Evolutionary conservation across 1,284 basidiomycete genomes (phyloP), one percentile per base, ranked within the genome.

Genomic region (Gomphus sp.): DNA sequence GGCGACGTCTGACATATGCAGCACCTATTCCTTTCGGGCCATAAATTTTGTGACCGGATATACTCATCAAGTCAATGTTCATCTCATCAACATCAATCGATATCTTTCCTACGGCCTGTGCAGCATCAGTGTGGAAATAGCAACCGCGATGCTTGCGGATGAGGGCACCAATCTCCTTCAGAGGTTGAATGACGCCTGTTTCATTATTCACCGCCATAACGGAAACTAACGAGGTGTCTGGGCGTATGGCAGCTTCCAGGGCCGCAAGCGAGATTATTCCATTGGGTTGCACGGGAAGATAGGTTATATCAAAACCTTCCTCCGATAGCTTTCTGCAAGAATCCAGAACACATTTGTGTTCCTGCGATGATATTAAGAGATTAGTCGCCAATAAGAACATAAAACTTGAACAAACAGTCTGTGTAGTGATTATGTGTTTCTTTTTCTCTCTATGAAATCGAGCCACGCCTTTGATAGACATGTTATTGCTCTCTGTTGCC

Each of bases 201-300:
- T 99, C 97, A 74, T 99, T 99, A 78, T 99, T 99, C 63, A 99
- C 96, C 3, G 91, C 84, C 97, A 99, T 99, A 71, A 99, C 89
- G 10, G 95, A 97, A 45, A 98, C 86, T 9, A 98, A 74, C 6
- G 86, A 87, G 0, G 95, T 91, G 66, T 91, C 89, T 18, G 93
- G 92, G 52, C 91, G 84, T 56, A 98, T 91, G 34, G 93, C 86
- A 2, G 78, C 80, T 68, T 91, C 88, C 43, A 98, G 81, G 25
- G 84, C 82, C 48, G 84, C 74, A 48, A 98, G 74, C 53, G 85
- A 82, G 64, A 99, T 76, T 50, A 98, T 71, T 37, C 97, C 97
- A 69, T 96, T 93, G 25, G 78, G 71, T 68, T 91, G 82, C 14
- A 99, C 97, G 2, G 97, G 94, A 16, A 99, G 81, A 73, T 99